Conservation (phyloP, 306 rosid species). For the Carpinus fangiana region DNA sequence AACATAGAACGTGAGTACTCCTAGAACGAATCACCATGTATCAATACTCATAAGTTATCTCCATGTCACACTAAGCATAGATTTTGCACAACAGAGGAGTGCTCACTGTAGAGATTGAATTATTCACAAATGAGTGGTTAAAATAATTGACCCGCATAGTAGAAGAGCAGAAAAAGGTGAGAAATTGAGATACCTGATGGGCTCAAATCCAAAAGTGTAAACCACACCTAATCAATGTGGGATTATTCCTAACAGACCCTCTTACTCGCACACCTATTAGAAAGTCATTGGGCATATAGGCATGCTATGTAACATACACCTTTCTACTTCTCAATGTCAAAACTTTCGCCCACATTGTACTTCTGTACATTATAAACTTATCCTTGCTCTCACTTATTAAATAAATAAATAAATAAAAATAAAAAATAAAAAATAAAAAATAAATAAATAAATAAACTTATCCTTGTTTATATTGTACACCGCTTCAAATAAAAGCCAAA, state of each 20-base stretch:
- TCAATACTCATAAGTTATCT: neutral
- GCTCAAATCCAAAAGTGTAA: neutral
- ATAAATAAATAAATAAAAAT: no score
- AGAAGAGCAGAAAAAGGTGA: neutral
- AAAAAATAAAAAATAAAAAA: no score
- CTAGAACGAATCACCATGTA: neutral
- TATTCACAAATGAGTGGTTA: neutral
- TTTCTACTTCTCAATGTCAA: neutral
- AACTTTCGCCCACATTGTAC: neutral
- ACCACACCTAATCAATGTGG: neutral
- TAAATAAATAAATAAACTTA: no score
- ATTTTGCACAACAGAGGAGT: neutral
- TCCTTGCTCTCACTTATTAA: no score
- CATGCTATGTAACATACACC: neutral
- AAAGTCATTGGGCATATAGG: neutral
- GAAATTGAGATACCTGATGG: neutral
- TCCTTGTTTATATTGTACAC: neutral
- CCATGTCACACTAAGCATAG: neutral
- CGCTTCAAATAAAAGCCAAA: neutral
- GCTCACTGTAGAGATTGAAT: neutral
- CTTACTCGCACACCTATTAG: neutral
- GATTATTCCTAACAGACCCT: neutral
- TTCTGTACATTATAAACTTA: neutral
- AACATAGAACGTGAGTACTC: no score
- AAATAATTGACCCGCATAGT: neutral